Evolutionary conservation across 2,329 filamentous ascomycete genomes (phyloP), one percentile per base, ranked within the genome.

Genomic region (Dactylellina sp.): DNA sequence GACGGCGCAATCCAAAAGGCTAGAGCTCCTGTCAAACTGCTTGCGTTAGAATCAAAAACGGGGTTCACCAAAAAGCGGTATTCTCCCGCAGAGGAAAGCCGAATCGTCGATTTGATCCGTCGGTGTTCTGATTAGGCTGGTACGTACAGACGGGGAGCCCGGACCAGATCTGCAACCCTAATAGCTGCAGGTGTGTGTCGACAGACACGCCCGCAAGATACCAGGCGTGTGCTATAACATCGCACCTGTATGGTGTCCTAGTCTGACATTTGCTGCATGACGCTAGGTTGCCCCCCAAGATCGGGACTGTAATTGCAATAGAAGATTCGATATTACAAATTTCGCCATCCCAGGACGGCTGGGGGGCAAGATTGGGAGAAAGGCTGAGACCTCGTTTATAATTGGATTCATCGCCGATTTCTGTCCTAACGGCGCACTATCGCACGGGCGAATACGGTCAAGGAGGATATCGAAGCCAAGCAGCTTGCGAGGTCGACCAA

Each of bases 11-110:
- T 52, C 35, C 46, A 44, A 40, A 32, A 42, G 24, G 46, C 35
- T 57, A 62, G 50, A 42, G 57, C 42, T 62, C 49, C 63, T 68
- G 56, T 71, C 57, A 62, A 57, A 56, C 56, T 50, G 62, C 63
- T 66, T 59, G 66, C 57, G 59, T 64, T 44, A 63, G 66, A 57
- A 14, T 50, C 35, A 42, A 62, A 35, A 63, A 71, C 66, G 49
- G 59, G 46, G 50, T 53, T 39, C 40, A 16, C 37, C 24, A 46
- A 32, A 68, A 68, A 68, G 35, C 25, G 40, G 22, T 39, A 53
- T 40, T 53, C 25, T 64, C 59, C 57, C 59, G 40, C 53, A 35
- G 24, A 71, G 59, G 55, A 61, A 35, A 14, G 25, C 44, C 18
- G 25, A 60, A 68, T 53, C 53, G 53, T 46, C 63, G 24, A 60